These are phyloP conservation scores for Clonostachys chloroleuca DNA, from an alignment of 2,329 filamentous ascomycete species.

Conservation along the genomic window DNA sequence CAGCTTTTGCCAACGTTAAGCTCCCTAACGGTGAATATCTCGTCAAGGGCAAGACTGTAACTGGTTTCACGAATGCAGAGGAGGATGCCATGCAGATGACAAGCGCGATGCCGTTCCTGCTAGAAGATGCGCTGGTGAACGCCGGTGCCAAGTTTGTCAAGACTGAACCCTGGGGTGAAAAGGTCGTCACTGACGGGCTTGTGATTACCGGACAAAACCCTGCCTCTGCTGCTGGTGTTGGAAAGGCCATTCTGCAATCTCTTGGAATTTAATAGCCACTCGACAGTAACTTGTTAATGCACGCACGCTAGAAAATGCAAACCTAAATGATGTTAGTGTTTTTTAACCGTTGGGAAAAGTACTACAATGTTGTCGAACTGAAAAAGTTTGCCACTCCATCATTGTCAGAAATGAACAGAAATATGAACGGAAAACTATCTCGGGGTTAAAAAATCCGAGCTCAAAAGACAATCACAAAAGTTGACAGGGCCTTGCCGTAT, in stretches of 20 bases:
- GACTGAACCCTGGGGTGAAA: slow-evolving; percentile 44
- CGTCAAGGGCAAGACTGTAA: slow-evolving; percentile 51
- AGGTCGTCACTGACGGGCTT: slow-evolving; percentile 44
- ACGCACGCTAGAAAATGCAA: no score
- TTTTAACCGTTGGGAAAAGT: no score
- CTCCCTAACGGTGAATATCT: slow-evolving; percentile 43
- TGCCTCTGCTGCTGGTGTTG: slow-evolving; percentile 43
- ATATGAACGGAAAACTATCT: no score
- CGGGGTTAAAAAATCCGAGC: no score
- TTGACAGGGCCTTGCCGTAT: no score
- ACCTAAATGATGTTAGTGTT: no score
- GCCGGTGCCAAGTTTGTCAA: slow-evolving; percentile 52
- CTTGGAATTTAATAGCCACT: slow-evolving; percentile 16
- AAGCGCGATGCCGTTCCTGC: slow-evolving; percentile 52
- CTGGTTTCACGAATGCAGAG: slow-evolving; percentile 59
- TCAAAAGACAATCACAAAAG: no score
- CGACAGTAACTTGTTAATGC: no score
- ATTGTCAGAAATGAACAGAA: no score
- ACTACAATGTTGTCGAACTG: no score
- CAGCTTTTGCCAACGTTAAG: slow-evolving; percentile 55
- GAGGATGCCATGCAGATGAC: slow-evolving; percentile 39
- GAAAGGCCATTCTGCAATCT: slow-evolving; percentile 43
- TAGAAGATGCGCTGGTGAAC: slow-evolving; percentile 50
- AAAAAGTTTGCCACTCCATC: no score
- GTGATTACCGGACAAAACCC: slow-evolving; percentile 58